Evolutionary conservation across 331 rosid genomes (phyloP), one percentile per base, ranked within the genome.

Genomic region (Saraca asoca): DNA sequence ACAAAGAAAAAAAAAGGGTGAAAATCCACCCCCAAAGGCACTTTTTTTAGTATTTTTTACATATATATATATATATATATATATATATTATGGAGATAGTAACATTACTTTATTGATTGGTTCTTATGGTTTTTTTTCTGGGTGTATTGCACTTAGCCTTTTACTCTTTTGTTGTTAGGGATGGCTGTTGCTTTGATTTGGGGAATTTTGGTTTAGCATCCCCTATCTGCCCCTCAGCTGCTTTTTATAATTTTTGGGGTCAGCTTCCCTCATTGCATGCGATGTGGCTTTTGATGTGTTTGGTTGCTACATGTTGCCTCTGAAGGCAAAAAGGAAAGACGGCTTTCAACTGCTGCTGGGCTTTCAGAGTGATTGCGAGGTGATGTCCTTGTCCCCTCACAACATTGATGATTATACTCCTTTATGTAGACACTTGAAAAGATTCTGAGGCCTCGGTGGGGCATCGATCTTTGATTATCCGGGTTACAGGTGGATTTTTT

Each of bases 241-340:
- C 70, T 72, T 81, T 90, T 81, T 80, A 64, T 70, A 75, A 81
- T 80, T 87, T 85, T 83, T 70, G 92, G 90, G 87, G 96, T 79
- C 77, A 71, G 77, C 39, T 70, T 50, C 54, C 71, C 68, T 71
- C 52, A 68, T 72, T 77, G 12, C 68, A 9, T 33, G 49, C 31
- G 75, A 49, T 46, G 51, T 51, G 71, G 37, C 43, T 57, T 62
- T 38, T 56, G 64, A 65, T 61, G 68, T 64, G 66, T 59, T 54
- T 65, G 66, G 50, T 24, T 51, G 63, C 75, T 45, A 20, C 69
- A 62, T 56, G 66, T 67, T 39, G 49, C 49, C 66, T 20, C 37
- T 11, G 70, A 73, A 57, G 57, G 51, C 71, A 58, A 2, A 37
- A 37, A 66, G 61, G 51, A 50, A 57, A 57, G 42, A 61, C 39